Evolutionary conservation across 495 filamentous ascomycete genomes (phyloP).

Genomic region (Lophiostoma macrostomum): DNA sequence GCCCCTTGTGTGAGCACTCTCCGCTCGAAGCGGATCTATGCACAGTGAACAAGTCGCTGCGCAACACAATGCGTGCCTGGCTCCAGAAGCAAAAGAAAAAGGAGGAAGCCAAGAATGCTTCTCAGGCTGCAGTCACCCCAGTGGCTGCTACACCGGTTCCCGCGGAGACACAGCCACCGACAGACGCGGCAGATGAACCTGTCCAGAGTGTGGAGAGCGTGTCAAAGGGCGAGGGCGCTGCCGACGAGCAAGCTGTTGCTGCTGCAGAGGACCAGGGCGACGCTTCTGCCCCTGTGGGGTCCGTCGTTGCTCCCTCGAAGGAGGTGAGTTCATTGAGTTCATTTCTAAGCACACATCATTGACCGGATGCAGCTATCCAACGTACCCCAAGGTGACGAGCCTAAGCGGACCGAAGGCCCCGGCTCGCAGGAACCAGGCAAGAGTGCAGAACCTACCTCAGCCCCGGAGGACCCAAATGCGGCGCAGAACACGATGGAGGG

Average conservation of each 20-base stretch:
- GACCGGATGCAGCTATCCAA: background rate
- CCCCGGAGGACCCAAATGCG: background rate
- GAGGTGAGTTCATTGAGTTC: background rate
- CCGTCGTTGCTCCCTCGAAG: background rate
- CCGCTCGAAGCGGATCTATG: conserved; percentile 82
- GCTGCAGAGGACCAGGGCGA: background rate
- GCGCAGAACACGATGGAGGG: background rate
- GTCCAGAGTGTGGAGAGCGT: conserved; percentile 11
- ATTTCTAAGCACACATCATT: background rate
- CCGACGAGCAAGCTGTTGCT: background rate
- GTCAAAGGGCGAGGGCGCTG: background rate
- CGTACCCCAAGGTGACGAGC: background rate
- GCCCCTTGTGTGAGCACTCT: conserved; percentile 88
- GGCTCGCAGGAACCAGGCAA: background rate
- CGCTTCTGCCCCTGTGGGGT: background rate
- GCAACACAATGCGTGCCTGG: conserved; percentile 86
- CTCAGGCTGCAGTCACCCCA: conserved; percentile 37
- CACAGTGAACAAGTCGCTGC: conserved; percentile 80
- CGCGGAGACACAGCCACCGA: conserved; percentile 24
- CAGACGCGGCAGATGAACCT: conserved; percentile 28
- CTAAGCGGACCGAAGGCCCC: background rate
- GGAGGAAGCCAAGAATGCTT: conserved; percentile 47
- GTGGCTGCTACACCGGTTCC: conserved; percentile 24
- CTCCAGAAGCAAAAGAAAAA: conserved; percentile 87
- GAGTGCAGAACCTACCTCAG: conserved; percentile 9